phyloP scores from a whole-genome alignment of 441 rosid genomes.

The Biscutella auriculata region DNA sequence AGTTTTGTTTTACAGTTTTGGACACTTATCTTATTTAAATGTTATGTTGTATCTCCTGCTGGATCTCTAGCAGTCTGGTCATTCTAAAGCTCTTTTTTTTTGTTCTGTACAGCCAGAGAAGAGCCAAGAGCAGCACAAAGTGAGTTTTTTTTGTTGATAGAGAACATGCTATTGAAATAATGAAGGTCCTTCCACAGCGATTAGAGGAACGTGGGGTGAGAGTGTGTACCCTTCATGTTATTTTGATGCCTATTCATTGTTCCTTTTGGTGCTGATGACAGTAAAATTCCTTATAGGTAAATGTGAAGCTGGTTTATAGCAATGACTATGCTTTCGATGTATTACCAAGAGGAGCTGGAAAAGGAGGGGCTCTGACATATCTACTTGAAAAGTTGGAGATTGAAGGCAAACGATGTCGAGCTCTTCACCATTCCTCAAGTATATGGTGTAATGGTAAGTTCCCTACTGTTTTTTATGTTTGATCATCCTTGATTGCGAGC shows the following conservation, averaged over 20 bases:
- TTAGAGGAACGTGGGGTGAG: constrained; percentile 45
- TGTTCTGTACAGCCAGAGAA: constrained; percentile 32
- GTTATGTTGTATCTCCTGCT: neutral
- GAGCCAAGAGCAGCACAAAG: constrained; percentile 46
- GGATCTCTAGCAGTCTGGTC: neutral
- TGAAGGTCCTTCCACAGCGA: constrained; percentile 36
- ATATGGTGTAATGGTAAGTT: constrained; percentile 58
- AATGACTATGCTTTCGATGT: constrained; percentile 52
- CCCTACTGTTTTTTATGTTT: neutral
- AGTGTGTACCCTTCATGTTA: neutral
- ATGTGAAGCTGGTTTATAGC: constrained; percentile 48
- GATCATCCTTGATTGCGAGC: neutral
- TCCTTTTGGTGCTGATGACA: neutral
- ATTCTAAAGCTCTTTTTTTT: neutral
- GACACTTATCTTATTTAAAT: neutral
- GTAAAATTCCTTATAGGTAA: constrained; percentile 32
- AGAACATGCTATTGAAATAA: constrained; percentile 33
- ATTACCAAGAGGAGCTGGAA: constrained; percentile 56
- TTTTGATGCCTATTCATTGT: neutral
- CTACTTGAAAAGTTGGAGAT: constrained; percentile 35
- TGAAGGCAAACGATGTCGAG: constrained; percentile 48
- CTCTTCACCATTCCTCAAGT: constrained; percentile 36
- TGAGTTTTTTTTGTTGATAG: constrained; percentile 46
- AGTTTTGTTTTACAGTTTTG: neutral
- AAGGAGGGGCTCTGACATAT: constrained; percentile 57